Base-by-base conservation (phyloP, 208 protist species). In the Acanthamoeba sp. region DNA sequence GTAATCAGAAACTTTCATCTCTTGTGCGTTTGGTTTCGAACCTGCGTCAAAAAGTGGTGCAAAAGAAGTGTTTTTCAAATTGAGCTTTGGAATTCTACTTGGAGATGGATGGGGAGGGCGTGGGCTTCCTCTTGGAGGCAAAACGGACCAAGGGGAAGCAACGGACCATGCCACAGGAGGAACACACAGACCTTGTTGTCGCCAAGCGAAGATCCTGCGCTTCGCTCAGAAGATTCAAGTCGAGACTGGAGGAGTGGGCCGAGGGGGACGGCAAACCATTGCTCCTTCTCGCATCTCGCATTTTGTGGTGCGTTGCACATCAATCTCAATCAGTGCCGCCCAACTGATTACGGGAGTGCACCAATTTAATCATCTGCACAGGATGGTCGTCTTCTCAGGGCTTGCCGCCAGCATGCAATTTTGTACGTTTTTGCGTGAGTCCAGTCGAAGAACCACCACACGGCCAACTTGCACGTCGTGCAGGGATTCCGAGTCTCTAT, bases 371-470 rank as follows among this genome's bases (percentile, higher is more conserved):
- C 40, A 4, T 32, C 16, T n/a, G 20, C 12, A 1, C 42, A 85
- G 76, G 76, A 85, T 85, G 76, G 42, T 85, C 1, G 76, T 57
- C 6, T 57, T 85, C 32, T 85, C 76, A 2, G 76, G 76, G 2
- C 76, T 85, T 32, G 76, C 76, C 42, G 40, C 76, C 38, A 85
- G 76, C 76, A 85, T 85, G 2, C 76, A 85, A 45, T 85, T 85
- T 36, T 85, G 76, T 85, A 85, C 76, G 59, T 69, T n/a, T n/a
- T n/a, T n/a, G n/a, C n/a, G n/a, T n/a, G n/a, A n/a, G n/a, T n/a
- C n/a, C n/a, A n/a, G n/a, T n/a, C n/a, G n/a, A n/a, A n/a, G n/a
- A n/a, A n/a, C n/a, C n/a, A n/a, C n/a, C n/a, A n/a, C n/a, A n/a
- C n/a, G 9, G n/a, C 59, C 34, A 9, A 10, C 27, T 20, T n/a